Evolutionary conservation across 176 grass and related monocot species (phyloP).

Genomic region (Lolium perenne): DNA sequence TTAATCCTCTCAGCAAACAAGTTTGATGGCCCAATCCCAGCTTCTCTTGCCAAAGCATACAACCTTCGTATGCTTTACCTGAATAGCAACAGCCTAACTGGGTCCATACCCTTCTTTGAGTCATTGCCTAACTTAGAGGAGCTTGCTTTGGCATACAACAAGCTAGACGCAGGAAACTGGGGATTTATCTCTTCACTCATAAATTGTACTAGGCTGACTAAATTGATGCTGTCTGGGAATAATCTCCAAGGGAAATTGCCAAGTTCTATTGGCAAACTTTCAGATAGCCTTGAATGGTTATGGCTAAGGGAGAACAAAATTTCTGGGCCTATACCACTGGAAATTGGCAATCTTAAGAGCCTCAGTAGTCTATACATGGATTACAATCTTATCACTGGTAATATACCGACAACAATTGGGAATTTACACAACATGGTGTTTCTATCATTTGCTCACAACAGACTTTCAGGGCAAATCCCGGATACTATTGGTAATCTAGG

Average conservation of each 20-base stretch:
- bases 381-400: slow-evolving; percentile 51
- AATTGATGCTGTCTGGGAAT: slow-evolving; percentile 27
- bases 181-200: slow-evolving; percentile 45
- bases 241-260: slow-evolving; percentile 51
- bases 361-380: slow-evolving; percentile 39
- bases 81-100: slow-evolving; percentile 11
- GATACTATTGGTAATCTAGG: slow-evolving; percentile 44
- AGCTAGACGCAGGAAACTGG: slow-evolving; percentile 53
- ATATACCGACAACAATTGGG: slow-evolving; percentile 57
- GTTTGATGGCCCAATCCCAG: slow-evolving; percentile 53
- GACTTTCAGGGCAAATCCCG: slow-evolving; percentile 53
- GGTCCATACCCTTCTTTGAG: slow-evolving; percentile 41
- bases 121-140: slow-evolving; percentile 33
- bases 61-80: background rate
- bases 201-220: slow-evolving; percentile 46
- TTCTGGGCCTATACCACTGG: slow-evolving; percentile 47
- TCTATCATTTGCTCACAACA: slow-evolving; percentile 46
- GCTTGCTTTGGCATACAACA: slow-evolving; percentile 42
- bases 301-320: slow-evolving; percentile 44
- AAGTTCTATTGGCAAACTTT: slow-evolving; percentile 46
- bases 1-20: slow-evolving; percentile 35
- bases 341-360: slow-evolving; percentile 44
- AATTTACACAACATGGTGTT: slow-evolving; percentile 33
- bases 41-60: slow-evolving; percentile 43
- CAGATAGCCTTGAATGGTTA: slow-evolving; percentile 28